Base-by-base conservation (phyloP, 106 monocot genomes). In the Narthecium ossifragum region DNA sequence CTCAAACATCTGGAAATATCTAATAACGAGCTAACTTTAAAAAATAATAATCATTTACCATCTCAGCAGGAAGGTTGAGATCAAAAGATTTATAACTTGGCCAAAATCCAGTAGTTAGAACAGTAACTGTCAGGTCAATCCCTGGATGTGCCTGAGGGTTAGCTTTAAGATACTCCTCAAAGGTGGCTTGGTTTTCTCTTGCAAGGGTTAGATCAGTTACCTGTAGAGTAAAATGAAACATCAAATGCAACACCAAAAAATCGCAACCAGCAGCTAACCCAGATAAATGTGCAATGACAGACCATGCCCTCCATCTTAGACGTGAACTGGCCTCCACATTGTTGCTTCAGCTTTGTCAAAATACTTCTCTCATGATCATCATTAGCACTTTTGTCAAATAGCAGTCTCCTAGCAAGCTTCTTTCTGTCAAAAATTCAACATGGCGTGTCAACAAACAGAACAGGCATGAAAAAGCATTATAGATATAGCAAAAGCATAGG, bases 271-370 rank as follows among this genome's bases (percentile, higher is more conserved):
- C n/a, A n/a, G n/a, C n/a, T n/a, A n/a, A n/a, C n/a, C n/a, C n/a
- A n/a, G n/a, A n/a, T n/a, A n/a, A n/a, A n/a, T n/a, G n/a, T n/a
- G n/a, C n/a, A n/a, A n/a, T n/a, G n/a, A n/a, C n/a, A n/a, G n/a
- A 81, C 77, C 87, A 87, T 87, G 60, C 87, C 82, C 72, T 87
- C 87, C 64, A 87, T 75, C 53, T 87, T 87, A 12, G 87, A 87
- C 10, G 87, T 87, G 51, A 82, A 87, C 18, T 82, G 87, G 27
- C 80, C 70, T 26, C 87, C 87, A 38, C 78, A 87, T 38, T 87
- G 77, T 34, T 77, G 77, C 60, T 87, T 87, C 33, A 87, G 45
- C 67, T 79, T 82, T 38, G 74, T 64, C 17, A 87, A 67, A 37
- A 87, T 79, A 33, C 78, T 75, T 24, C 82, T 78, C 46, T 87